Base-by-base conservation (phyloP, 176 grass and related monocot species). In the Thinopyrum elongatum region DNA sequence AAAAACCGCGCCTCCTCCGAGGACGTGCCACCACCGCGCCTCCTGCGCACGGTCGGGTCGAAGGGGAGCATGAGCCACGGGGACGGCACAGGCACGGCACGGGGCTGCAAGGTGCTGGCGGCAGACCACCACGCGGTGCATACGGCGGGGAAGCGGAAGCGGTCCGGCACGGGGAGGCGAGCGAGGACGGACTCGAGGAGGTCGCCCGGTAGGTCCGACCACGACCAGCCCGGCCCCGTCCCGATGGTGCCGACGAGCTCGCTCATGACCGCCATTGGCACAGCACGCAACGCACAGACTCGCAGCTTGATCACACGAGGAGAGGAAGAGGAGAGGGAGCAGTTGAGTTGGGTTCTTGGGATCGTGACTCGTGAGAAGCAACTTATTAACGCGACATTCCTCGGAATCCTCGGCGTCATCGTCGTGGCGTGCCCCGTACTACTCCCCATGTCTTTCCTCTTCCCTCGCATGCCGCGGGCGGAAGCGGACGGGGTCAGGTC, bases 31-130 rank as follows among this genome's bases (percentile, higher is more conserved):
- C 0, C 21, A 0, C 4, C 4, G 46, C 16, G 74, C 11, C 63
- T 4, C 7, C 38, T 2, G 27, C 27, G 29, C 62, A 13, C 8
- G 22, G 71, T 76, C 8, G 67, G 82, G 26, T 88, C 86, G 63
- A 49, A 85, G 1, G 87, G 87, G 26, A 94, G 74, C 90, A 94
- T 94, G 30, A 94, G 87, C 90, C 93, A 94, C 11, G 90, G 90
- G 26, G 84, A 82, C 23, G 1, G 77, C 49, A 74, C 13, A 4
- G 0, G 59, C 31, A 69, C 10, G 8, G 27, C 28, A 1, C 0
- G 71, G 5, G 22, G 7, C 8, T 31, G 22, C 5, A 30, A 12
- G 1, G 62, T 16, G 2, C 3, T 1, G 33, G 17, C 1, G 27
- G 84, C 87, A 4, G 65, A 70, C 38, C 72, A 66, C 89, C 92